Conservation (phyloP, 371 early-diverging fungal species). For the Actinomortierella ambigua region DNA sequence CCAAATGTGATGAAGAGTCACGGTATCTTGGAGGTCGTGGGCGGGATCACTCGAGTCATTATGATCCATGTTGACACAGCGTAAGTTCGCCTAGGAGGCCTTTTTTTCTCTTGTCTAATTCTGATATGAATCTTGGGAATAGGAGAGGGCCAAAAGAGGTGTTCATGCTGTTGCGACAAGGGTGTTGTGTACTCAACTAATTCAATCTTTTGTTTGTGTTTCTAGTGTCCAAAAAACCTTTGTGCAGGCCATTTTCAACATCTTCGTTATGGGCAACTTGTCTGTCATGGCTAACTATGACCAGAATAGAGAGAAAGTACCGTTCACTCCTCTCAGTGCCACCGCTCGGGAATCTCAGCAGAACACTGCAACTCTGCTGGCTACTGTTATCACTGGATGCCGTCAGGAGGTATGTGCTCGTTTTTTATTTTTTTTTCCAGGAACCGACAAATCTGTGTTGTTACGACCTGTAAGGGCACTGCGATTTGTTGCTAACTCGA, state of each 20-base stretch:
- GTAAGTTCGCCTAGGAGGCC: too few relatives aligned
- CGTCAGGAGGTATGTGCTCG: conserved; percentile 57
- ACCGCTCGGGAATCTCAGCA: conserved; percentile 51
- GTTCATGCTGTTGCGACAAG: too few relatives aligned
- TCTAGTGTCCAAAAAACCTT: conserved; percentile 56
- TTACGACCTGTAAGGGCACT: not conserved
- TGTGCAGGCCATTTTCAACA: conserved; percentile 52
- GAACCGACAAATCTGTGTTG: not conserved
- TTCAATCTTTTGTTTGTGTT: conserved; percentile 2
- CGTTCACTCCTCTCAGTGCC: conserved; percentile 33
- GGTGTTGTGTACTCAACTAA: too few relatives aligned
- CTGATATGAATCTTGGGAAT: too few relatives aligned
- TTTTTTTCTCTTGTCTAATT: too few relatives aligned
- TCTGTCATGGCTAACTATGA: conserved; percentile 16
- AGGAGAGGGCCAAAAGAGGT: too few relatives aligned
- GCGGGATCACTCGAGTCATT: conserved; percentile 53
- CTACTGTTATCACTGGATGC: conserved; percentile 58
- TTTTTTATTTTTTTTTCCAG: not conserved
- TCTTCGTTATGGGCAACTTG: conserved; percentile 55
- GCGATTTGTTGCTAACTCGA: too few relatives aligned
- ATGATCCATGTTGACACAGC: conserved; percentile 51
- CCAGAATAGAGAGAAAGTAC: conserved; percentile 11
- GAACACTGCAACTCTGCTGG: conserved; percentile 52
- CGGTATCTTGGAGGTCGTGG: conserved; percentile 43
- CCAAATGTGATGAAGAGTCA: conserved; percentile 40